Percentiles rank a stretch among this genome's conserved stretches.
These are phyloP conservation scores for Tolypocladium nubicola DNA, from an alignment of 2,329 filamentous ascomycete species.

Conservation along the genomic window DNA sequence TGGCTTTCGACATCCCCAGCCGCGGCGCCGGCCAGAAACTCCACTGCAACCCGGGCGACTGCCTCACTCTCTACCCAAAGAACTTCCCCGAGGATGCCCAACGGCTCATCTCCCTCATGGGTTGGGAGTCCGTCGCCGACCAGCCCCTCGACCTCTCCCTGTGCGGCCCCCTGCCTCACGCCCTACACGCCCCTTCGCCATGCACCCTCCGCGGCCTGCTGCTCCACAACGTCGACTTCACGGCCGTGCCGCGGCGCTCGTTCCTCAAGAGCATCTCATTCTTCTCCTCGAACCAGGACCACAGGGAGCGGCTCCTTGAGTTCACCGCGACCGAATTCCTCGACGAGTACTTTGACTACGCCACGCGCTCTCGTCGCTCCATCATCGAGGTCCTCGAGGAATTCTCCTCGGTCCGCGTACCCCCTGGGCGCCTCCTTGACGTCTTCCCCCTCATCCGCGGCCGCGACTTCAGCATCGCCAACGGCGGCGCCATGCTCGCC, in stretches of 20 bases:
- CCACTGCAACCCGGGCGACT: constrained; percentile 60
- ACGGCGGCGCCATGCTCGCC: constrained; percentile 42
- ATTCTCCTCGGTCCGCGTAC: constrained; percentile 74
- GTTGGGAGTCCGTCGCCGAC: constrained; percentile 67
- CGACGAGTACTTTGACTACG: constrained; percentile 94
- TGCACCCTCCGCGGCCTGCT: constrained; percentile 66
- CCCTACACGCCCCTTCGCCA: constrained; percentile 25
- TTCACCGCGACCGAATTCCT: constrained; percentile 70
- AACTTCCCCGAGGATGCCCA: constrained; percentile 79
- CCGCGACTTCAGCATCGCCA: constrained; percentile 90
- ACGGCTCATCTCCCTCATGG: constrained; percentile 66
- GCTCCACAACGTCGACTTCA: constrained; percentile 78
- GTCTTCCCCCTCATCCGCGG: constrained; percentile 75
- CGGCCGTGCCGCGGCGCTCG: constrained; percentile 73
- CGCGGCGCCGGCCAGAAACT: constrained; percentile 9
- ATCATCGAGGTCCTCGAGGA: constrained; percentile 90
- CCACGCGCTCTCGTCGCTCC: constrained; percentile 76
- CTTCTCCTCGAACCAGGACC: constrained; percentile 60
- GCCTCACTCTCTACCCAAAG: constrained; percentile 73
- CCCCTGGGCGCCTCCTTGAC: constrained; percentile 59
- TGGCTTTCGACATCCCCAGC: constrained; percentile 46
- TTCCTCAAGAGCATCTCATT: constrained; percentile 75
- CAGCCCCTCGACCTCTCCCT: constrained; percentile 43
- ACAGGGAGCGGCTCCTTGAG: constrained; percentile 73
- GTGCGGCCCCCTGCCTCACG: constrained; percentile 19